Base-by-base conservation (phyloP, 768 basidiomycete genomes). In the Boletus rubescentipes region DNA sequence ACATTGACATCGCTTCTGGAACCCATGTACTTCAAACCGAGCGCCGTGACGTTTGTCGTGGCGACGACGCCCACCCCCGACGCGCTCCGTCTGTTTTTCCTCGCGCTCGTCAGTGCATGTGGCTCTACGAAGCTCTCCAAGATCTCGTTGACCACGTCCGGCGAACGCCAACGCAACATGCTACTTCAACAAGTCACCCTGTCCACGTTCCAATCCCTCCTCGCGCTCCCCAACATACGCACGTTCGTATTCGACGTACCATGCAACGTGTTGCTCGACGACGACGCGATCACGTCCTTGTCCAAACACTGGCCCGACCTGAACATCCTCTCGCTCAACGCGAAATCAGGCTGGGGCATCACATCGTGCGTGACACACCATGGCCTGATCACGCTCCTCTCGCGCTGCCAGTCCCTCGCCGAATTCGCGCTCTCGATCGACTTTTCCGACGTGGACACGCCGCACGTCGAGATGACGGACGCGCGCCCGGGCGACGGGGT, bases 381-480 rank as follows among this genome's bases (percentile, higher is more conserved):
- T 0, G 67, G 69, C 2, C 56, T 71, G 5, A n/a, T 61, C 44
- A 44, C 53, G 11, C 55, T 69, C 20, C 54, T 71, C 44, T 30
- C 42, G 9, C 36, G 40, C 16, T 69, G 59, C 8, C n/a, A 35
- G 0, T 1, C 0, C 7, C 53, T 71, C 12, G 2, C 8, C 30
- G 30, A 54, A 1, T 29, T 69, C 15, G 53, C 62, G 11, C 55
- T 69, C 45, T 36, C 61, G 5, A 18, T 71, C 18, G 59, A 69
- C 51, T 57, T 69, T 41, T 32, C 49, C 1, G 55, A 38, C 7
- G 32, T 71, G 3, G 67, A 69, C 16, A 39, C 5, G 14, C 38
- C 47, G 0, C 37, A 31, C 8, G 0, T 7, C 11, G 54, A 49
- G 0, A 40, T 58, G 12, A 45, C 55, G 0, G 46, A 32, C 0